Base-by-base conservation (phyloP, 164 flowering plant genomes). In the Magnolia sinica region DNA sequence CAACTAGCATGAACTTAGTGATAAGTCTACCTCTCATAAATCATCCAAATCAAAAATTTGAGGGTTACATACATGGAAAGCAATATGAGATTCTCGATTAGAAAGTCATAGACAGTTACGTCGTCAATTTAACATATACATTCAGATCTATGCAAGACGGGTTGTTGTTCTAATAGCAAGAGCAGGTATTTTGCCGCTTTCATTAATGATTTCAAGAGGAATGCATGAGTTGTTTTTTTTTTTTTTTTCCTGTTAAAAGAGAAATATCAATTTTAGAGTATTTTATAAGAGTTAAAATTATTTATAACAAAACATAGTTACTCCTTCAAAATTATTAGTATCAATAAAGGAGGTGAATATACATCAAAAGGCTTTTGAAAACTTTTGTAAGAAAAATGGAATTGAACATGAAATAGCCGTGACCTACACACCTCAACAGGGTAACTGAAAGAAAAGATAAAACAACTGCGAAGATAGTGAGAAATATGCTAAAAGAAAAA, bases 161-260 rank as follows among this genome's bases (percentile, higher is more conserved):
- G 9, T 49, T 16, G 13, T 19, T 51, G 4, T 9, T 79, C 81
- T 0, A 20, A 22, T 61, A 64, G 74, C 2, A 50, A 50, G 27
- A 27, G 27, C 7, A 74, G 24, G 19, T 70, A 79, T 27, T 79
- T 79, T 45, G 10, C 75, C 22, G 14, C 72, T 5, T 70, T 75
- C 13, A 66, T 31, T 37, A 45, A 75, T 66, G 72, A 75, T 68
- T 75, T 7, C 14, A 52, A 65, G 27, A 27, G 27, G 27, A 27
- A 27, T 27, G 27, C 27, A 27, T 27, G 1, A 27, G 1, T 27
- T 0, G 0, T 27, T 27, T 27, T 27, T 27, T 27, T 27, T 27
- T 27, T 24, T 24, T 24, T 24, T 24, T 24, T 74, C 20, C 19
- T 64, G n/a, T 50, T 74, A 29, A 49, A 64, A 45, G 6, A 59